Evolutionary conservation across 176 grass and related monocot genomes (phyloP).

Genomic region (Avena sativa): DNA sequence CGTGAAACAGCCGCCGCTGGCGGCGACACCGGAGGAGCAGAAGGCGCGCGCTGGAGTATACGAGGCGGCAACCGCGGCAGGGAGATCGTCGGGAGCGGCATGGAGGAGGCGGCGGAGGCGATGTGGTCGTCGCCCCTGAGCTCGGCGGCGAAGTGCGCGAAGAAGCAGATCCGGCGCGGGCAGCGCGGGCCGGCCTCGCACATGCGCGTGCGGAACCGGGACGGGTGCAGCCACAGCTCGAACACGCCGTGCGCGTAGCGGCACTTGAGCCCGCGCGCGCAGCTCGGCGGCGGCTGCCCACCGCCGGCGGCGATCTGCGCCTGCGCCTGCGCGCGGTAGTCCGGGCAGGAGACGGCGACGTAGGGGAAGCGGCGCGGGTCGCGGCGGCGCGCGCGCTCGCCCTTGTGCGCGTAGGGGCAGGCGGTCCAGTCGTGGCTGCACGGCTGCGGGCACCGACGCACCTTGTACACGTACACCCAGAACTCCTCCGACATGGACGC

Average conservation of each 20-base stretch:
- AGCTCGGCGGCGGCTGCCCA: not conserved
- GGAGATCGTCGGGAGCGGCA: not conserved
- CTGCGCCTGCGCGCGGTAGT: not conserved
- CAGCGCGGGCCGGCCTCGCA: constrained; percentile 37
- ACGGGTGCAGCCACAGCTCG: constrained; percentile 65
- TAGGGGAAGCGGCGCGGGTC: constrained; percentile 54
- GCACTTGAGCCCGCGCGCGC: constrained; percentile 33
- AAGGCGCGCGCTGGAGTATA: not conserved
- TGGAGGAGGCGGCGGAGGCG: not conserved
- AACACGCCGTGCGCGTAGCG: constrained; percentile 54
- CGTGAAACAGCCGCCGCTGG: not conserved
- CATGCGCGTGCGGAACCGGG: constrained; percentile 50
- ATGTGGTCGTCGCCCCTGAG: not conserved
- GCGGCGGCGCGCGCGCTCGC: constrained; percentile 56
- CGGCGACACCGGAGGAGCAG: no score
- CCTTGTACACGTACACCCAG: constrained; percentile 75
- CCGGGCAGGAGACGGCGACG: constrained; percentile 45
- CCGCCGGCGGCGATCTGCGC: not conserved
- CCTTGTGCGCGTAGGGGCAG: constrained; percentile 68
- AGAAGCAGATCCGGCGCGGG: constrained; percentile 56
- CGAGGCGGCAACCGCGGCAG: not conserved
- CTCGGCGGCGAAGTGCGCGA: constrained; percentile 48
- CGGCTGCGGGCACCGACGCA: constrained; percentile 44
- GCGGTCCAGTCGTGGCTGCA: constrained; percentile 52
- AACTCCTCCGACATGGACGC: constrained; percentile 54